Evolutionary conservation across 345 rosid genomes (phyloP).

Genomic region (Citrus cavaleriei): DNA sequence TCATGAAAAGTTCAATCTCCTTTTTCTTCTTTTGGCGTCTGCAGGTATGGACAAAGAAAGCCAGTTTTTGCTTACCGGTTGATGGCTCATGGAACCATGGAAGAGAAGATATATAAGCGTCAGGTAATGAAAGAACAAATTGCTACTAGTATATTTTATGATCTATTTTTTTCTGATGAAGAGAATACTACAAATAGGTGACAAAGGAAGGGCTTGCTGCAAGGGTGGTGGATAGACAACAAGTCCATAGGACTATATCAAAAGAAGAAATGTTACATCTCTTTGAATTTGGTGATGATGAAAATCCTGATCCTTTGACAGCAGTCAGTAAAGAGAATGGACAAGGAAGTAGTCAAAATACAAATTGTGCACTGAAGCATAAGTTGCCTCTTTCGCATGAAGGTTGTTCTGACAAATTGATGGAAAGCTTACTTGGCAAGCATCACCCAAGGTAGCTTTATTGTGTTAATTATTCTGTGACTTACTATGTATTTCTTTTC

Average conservation of each 20-base stretch:
- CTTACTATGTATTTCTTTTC: not conserved
- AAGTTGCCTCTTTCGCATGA: slow-evolving; percentile 46
- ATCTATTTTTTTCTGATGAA: slow-evolving; percentile 16
- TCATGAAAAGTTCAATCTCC: slow-evolving; percentile 3
- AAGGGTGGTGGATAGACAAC: slow-evolving; percentile 99
- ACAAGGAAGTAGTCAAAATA: slow-evolving; percentile 23
- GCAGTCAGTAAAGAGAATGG: slow-evolving; percentile 42
- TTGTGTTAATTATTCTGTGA: not conserved
- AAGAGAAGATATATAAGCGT: slow-evolving; percentile 97
- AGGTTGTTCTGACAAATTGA: slow-evolving; percentile 81
- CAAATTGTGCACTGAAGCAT: slow-evolving; percentile 40
- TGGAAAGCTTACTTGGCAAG: slow-evolving; percentile 74
- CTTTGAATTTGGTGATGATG: slow-evolving; percentile 95
- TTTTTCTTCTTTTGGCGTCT: not conserved
- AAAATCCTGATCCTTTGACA: slow-evolving; percentile 50
- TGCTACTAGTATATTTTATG: not conserved
- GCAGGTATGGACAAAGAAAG: slow-evolving; percentile 95
- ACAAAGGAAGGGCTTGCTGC: slow-evolving; percentile 99
- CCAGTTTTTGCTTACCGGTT: slow-evolving; percentile 96
- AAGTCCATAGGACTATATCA: slow-evolving; percentile 90
- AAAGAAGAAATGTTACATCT: slow-evolving; percentile 99
- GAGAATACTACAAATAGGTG: slow-evolving; percentile 53
- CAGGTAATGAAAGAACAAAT: slow-evolving; percentile 53
- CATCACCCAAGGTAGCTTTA: slow-evolving; percentile 68
- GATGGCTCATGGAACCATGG: slow-evolving; percentile 98